phyloP scores from a whole-genome alignment of 192 early-diverging fungal species.

The Coemansia sp. region DNA sequence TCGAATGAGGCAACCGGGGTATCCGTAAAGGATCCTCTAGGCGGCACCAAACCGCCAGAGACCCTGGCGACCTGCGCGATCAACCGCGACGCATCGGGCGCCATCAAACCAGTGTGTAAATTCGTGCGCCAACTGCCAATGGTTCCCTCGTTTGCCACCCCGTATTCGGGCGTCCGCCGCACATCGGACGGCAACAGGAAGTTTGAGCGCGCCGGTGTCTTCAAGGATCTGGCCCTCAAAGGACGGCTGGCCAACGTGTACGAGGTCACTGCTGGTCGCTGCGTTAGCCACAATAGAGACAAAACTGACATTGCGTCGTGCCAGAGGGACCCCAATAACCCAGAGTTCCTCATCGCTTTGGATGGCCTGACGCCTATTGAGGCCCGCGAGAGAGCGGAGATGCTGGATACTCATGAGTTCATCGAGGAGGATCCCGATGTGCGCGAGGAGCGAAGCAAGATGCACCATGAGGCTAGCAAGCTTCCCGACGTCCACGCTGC shows the following conservation, averaged over 20 bases:
- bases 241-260: constrained; percentile 28
- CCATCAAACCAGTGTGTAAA: constrained; percentile 42
- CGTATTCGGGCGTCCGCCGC: constrained; percentile 44
- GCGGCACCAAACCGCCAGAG: constrained; percentile 35
- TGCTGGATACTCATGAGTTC: neutral
- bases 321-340: constrained; percentile 47
- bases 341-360: constrained; percentile 43
- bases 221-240: constrained; percentile 42
- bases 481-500: constrained; percentile 21
- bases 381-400: constrained; percentile 6
- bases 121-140: constrained; percentile 48
- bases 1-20: too few species aligned
- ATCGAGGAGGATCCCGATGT: constrained; percentile 15
- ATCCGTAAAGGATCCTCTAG: constrained; percentile 21
- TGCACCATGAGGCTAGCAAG: constrained; percentile 31
- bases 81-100: constrained; percentile 33
- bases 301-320: constrained; percentile 34
- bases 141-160: constrained; percentile 34
- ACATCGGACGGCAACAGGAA: constrained; percentile 27
- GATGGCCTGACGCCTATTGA: constrained; percentile 21
- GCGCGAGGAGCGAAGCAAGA: constrained; percentile 15
- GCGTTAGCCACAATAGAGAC: constrained; percentile 39
- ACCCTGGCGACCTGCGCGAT: constrained; percentile 48
- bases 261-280: constrained; percentile 32
- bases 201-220: constrained; percentile 38